Evolutionary conservation across 345 rosid species (phyloP).

Genomic region (Mangifera indica): DNA sequence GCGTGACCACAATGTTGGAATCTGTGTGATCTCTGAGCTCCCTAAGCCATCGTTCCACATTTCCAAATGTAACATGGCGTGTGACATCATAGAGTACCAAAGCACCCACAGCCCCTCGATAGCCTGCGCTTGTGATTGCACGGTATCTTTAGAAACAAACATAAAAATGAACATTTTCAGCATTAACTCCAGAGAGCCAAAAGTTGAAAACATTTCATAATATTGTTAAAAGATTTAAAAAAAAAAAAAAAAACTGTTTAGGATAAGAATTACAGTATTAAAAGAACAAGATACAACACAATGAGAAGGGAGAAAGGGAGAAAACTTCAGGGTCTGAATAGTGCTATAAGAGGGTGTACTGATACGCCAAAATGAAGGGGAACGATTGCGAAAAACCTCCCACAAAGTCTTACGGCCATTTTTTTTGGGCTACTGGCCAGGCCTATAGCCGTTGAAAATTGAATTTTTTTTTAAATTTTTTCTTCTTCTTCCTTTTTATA

Average conservation of each 20-base stretch:
- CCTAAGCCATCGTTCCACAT: conserved; percentile 87
- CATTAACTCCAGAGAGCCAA: neutral
- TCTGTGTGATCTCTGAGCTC: conserved; percentile 87
- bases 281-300: too few relatives aligned
- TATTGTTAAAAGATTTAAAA: neutral
- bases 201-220: neutral
- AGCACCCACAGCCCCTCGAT: conserved; percentile 90
- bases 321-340: too few relatives aligned
- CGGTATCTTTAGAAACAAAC: conserved; percentile 54
- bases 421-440: too few relatives aligned
- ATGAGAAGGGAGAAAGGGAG: too few relatives aligned
- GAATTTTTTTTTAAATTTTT: too few relatives aligned
- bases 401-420: too few relatives aligned
- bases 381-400: too few relatives aligned
- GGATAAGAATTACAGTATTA: too few relatives aligned
- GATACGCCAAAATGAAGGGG: neutral
- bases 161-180: neutral
- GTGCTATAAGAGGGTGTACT: too few relatives aligned
- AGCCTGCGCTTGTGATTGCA: conserved; percentile 88
- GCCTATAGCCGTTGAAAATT: too few relatives aligned
- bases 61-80: conserved; percentile 79
- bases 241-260: neutral
- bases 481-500: too few relatives aligned
- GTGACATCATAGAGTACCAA: conserved; percentile 81
- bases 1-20: conserved; percentile 82